A percentile compares a stretch with the other conserved stretches of the same genome.
Evolutionary conservation across 768 basidiomycete genomes (phyloP).

Genomic region (Tulasnella sp.): DNA sequence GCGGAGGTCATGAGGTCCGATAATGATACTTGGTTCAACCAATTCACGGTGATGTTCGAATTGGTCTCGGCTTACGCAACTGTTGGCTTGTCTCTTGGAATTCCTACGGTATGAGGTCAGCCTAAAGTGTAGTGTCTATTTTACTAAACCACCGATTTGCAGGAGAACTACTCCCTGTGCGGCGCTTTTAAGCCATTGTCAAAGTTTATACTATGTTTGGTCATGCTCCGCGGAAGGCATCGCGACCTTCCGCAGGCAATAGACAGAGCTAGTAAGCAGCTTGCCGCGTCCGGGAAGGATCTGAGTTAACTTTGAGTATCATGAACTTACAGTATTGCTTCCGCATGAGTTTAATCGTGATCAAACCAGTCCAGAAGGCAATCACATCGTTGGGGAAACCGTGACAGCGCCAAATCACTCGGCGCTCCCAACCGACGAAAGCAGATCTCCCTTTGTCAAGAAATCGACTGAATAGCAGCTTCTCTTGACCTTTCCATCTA

Average conservation of each 20-base stretch:
- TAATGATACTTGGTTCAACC: not conserved
- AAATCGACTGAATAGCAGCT: too few species aligned
- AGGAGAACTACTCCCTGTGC: conserved; percentile 74
- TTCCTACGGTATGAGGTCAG: conserved; percentile 49
- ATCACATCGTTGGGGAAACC: not conserved
- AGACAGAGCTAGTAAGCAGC: conserved; percentile 45
- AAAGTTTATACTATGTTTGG: conserved; percentile 73
- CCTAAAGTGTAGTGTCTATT: not conserved
- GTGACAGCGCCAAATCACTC: not conserved
- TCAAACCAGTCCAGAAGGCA: not conserved
- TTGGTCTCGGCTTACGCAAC: conserved; percentile 79
- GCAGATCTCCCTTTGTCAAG: too few species aligned
- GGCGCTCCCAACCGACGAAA: not conserved
- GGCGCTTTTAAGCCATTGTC: conserved; percentile 71
- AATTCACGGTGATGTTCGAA: conserved; percentile 44
- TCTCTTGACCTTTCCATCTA: too few species aligned
- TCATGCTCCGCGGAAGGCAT: conserved; percentile 93
- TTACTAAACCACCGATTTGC: conserved; percentile 17
- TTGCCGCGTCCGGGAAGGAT: not conserved
- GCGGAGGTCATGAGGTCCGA: not conserved
- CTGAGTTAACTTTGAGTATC: not conserved
- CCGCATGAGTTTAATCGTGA: not conserved
- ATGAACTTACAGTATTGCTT: not conserved
- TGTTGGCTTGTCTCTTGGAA: conserved; percentile 81
- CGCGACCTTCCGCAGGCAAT: conserved; percentile 81